Percentiles rank a stretch among this genome's conserved stretches.
Conservation (phyloP, 169 alveolate genomes). For the Plasmodium gaboni region DNA sequence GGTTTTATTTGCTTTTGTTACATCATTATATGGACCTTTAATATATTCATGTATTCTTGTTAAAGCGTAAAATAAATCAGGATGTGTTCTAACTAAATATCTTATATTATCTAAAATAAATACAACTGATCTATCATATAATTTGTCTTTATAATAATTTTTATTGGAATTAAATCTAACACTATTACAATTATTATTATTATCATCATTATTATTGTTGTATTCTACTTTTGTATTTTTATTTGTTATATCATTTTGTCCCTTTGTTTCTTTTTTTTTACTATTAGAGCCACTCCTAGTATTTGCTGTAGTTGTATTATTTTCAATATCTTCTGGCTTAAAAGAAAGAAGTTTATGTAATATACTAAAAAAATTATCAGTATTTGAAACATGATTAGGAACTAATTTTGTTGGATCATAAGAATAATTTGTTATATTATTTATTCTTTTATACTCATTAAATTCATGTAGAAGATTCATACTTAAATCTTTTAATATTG, state of each 20-base stretch:
- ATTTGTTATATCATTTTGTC: neutral
- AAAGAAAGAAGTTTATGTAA: slow-evolving; percentile 64
- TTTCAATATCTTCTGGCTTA: slow-evolving; percentile 28
- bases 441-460: slow-evolving; percentile 50
- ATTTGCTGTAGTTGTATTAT: neutral
- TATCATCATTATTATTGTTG: neutral
- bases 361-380: slow-evolving; percentile 62
- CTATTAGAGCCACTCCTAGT: neutral
- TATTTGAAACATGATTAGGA: slow-evolving; percentile 61
- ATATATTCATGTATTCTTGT: slow-evolving; percentile 77
- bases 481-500: slow-evolving; percentile 67
- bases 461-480: slow-evolving; percentile 55
- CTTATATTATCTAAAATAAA: slow-evolving; percentile 67
- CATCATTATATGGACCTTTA: slow-evolving; percentile 73
- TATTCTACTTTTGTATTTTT: neutral
- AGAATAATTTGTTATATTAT: slow-evolving; percentile 33
- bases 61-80: slow-evolving; percentile 74
- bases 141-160: slow-evolving; percentile 35
- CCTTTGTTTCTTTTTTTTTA: neutral
- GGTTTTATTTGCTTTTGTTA: slow-evolving; percentile 62
- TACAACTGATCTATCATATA: slow-evolving; percentile 75
- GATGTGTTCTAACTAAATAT: slow-evolving; percentile 72
- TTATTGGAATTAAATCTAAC: neutral
- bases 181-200: neutral
- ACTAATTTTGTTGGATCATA: slow-evolving; percentile 76